Percentiles rank a stretch among this genome's conserved stretches.
Conservation (phyloP, 441 rosid genomes). For the Pelargonium fulgidum region DNA sequence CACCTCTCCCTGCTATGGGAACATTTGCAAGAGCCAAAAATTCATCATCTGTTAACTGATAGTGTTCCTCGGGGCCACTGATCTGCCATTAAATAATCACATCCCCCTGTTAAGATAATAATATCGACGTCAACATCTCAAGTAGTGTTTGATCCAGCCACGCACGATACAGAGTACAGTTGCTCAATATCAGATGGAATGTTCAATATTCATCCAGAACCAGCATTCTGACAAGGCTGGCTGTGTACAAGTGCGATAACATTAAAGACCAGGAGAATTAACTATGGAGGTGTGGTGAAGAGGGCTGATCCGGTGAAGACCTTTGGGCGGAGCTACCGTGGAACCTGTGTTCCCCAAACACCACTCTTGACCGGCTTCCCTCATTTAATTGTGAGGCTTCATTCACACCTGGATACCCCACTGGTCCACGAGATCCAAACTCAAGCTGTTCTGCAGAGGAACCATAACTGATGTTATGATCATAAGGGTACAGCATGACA, state of each 20-base stretch:
- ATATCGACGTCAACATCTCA: slow-evolving; percentile 24
- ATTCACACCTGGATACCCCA: slow-evolving; percentile 37
- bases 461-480: slow-evolving; percentile 48
- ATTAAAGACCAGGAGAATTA: slow-evolving; percentile 27
- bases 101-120: slow-evolving; percentile 29
- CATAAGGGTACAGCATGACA: slow-evolving; percentile 72
- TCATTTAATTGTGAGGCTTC: slow-evolving; percentile 40
- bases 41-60: slow-evolving; percentile 28
- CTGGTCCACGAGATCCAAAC: slow-evolving; percentile 60
- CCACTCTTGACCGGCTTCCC: slow-evolving; percentile 37
- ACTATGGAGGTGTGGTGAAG: slow-evolving; percentile 61
- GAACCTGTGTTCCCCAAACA: slow-evolving; percentile 53
- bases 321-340: slow-evolving; percentile 39
- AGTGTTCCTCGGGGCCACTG: slow-evolving; percentile 21
- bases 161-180: background rate
- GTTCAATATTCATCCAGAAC: background rate
- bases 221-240: background rate
- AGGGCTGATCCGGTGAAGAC: slow-evolving; percentile 77
- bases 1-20: slow-evolving; percentile 19
- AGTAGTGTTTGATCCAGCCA: background rate
- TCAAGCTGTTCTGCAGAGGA: slow-evolving; percentile 60
- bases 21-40: slow-evolving; percentile 20
- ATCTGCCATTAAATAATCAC: slow-evolving; percentile 27
- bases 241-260: slow-evolving; percentile 15
- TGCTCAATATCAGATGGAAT: slow-evolving; percentile 3